Percentiles rank a stretch among this genome's conserved stretches.
Evolutionary conservation across 768 basidiomycete genomes (phyloP).

Genomic region (Termitomyces sp.): DNA sequence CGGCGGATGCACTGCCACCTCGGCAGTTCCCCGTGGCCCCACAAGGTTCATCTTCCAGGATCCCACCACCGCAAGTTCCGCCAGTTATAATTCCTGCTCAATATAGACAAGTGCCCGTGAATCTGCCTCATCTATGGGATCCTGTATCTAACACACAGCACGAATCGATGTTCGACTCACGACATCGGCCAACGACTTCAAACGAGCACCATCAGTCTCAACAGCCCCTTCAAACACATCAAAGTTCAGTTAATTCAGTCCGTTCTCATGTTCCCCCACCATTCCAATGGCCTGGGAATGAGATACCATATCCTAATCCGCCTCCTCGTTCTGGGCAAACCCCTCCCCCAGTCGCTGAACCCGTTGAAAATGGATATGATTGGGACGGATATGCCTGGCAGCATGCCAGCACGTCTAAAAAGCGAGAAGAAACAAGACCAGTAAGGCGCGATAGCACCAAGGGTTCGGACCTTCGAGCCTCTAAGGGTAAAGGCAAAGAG

Average conservation of each 20-base stretch:
- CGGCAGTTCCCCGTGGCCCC: neutral
- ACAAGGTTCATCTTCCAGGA: neutral
- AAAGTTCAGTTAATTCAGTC: neutral
- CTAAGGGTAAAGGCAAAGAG: neutral
- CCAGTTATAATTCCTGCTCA: neutral
- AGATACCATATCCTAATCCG: neutral
- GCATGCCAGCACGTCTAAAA: neutral
- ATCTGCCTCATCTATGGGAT: neutral
- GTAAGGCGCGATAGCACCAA: neutral
- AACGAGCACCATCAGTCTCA: neutral
- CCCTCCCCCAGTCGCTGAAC: neutral
- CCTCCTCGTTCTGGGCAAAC: neutral
- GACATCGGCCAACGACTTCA: neutral
- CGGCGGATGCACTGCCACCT: slow-evolving; percentile 1
- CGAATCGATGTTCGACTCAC: neutral
- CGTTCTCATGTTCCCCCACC: neutral
- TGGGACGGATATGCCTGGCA: neutral
- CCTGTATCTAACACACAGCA: neutral
- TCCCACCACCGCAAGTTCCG: neutral
- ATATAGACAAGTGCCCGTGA: neutral
- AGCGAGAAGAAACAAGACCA: neutral
- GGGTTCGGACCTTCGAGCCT: no score
- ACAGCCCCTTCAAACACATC: neutral
- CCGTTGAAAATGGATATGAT: neutral
- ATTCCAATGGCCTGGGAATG: neutral